phyloP scores from a whole-genome alignment of 2,329 filamentous ascomycete species.

The Fusarium tricinctum region DNA sequence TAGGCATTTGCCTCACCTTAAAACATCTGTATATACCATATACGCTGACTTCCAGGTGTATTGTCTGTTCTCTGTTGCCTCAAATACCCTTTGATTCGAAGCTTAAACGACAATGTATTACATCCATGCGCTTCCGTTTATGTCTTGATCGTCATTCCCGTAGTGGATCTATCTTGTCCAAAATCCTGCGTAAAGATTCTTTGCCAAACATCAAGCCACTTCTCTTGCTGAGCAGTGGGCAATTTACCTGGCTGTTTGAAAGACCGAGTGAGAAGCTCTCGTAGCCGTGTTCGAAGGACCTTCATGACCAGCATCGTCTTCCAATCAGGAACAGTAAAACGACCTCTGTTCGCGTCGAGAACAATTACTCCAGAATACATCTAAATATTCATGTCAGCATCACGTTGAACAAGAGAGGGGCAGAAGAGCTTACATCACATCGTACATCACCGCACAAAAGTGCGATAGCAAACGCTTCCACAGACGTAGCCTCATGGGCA shows the following conservation, averaged over 20 bases:
- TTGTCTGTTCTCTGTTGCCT: neutral
- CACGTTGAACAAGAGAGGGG: neutral
- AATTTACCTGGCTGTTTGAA: constrained; percentile 77
- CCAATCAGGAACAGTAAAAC: constrained; percentile 89
- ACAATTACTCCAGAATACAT: constrained; percentile 89
- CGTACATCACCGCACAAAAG: constrained; percentile 90
- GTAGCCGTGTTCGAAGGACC: constrained; percentile 77
- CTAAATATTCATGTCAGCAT: constrained; percentile 56
- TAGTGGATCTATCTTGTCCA: constrained; percentile 51
- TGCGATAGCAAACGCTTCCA: constrained; percentile 85
- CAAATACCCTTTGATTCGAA: neutral
- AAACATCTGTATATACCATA: neutral
- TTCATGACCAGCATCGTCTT: constrained; percentile 93
- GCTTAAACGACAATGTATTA: neutral
- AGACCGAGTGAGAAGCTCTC: constrained; percentile 78
- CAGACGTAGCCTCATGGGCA: constrained; percentile 87
- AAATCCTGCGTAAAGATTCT: constrained; percentile 73
- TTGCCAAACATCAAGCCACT: constrained; percentile 83
- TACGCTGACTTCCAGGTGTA: neutral
- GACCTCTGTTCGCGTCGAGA: constrained; percentile 87
- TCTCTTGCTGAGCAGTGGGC: constrained; percentile 75
- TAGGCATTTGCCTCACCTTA: neutral
- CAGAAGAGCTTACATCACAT: constrained; percentile 74
- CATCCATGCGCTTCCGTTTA: constrained; percentile 37
- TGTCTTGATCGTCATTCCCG: constrained; percentile 50